Evolutionary conservation across 345 rosid species (phyloP).

Genomic region (Gossypium ekmanianum): DNA sequence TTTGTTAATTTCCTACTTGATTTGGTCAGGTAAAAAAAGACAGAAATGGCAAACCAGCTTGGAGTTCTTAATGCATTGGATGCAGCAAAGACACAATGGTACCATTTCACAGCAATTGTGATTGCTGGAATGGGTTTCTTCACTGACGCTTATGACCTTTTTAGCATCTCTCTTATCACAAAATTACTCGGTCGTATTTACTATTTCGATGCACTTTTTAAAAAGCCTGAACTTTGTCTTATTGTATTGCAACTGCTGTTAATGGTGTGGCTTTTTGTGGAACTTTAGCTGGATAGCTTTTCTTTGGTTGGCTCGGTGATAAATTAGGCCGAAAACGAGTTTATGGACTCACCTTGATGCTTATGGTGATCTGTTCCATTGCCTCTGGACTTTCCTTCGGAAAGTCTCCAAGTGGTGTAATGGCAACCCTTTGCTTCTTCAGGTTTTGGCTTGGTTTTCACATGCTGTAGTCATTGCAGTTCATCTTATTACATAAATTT

Average conservation of each 20-base stretch:
- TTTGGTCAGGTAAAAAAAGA: not conserved
- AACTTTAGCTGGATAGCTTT: conserved; percentile 43
- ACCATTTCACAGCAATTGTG: conserved; percentile 32
- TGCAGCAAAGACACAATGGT: conserved; percentile 27
- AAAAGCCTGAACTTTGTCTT: conserved; percentile 41
- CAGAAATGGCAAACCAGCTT: conserved; percentile 14
- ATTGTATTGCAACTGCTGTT: conserved; percentile 44
- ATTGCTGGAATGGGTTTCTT: conserved; percentile 40
- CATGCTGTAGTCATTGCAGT: no score
- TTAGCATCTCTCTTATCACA: conserved; percentile 28
- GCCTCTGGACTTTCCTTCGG: no score
- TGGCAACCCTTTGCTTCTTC: no score
- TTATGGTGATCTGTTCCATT: no score
- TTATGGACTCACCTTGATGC: no score
- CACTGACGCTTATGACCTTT: conserved; percentile 35
- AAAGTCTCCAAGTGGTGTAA: no score
- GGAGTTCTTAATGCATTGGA: conserved; percentile 30
- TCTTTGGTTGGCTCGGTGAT: no score
- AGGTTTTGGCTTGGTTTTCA: no score
- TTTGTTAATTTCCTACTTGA: not conserved
- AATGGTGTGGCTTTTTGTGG: conserved; percentile 55
- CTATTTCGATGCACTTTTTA: conserved; percentile 17
- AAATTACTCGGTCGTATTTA: conserved; percentile 34
- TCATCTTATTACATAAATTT: no score
- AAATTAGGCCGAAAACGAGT: no score